Percentiles rank a stretch among this genome's conserved stretches.
Evolutionary conservation across 164 flowering plant genomes (phyloP).

Genomic region (Euptelea pleiosperma): DNA sequence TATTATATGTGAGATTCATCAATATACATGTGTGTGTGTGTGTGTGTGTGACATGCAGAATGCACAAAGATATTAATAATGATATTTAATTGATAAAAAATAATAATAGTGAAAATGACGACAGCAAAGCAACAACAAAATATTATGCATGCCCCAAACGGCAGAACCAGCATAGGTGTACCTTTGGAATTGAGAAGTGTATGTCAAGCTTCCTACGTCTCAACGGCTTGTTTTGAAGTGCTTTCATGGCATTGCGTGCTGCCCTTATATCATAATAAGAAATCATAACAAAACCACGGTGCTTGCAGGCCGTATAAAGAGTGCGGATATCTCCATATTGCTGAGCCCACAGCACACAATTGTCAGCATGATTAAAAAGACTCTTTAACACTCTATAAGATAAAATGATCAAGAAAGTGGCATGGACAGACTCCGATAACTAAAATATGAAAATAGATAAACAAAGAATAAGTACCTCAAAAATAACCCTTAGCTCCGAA

Average conservation of each 20-base stretch:
- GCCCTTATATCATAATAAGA: constrained; percentile 83
- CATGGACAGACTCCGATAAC: background rate
- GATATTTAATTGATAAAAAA: too few species aligned
- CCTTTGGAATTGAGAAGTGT: constrained; percentile 83
- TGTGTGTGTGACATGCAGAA: background rate
- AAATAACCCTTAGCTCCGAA: constrained; percentile 53
- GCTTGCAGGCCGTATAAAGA: constrained; percentile 83
- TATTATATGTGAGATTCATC: too few species aligned
- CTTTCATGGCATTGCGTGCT: constrained; percentile 71
- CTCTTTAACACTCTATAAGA: too few species aligned
- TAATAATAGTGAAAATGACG: too few species aligned
- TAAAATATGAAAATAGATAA: constrained; percentile 1
- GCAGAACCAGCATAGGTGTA: too few species aligned
- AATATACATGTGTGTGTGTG: too few species aligned
- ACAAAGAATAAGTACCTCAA: constrained; percentile 45
- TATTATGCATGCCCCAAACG: too few species aligned
- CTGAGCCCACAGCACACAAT: constrained; percentile 32
- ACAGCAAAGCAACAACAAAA: too few species aligned
- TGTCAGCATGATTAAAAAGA: constrained; percentile 10
- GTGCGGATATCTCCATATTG: constrained; percentile 75
- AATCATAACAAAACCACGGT: constrained; percentile 68
- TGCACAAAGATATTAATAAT: too few species aligned
- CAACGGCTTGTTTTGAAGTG: constrained; percentile 66
- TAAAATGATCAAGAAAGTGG: background rate
- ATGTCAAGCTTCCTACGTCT: constrained; percentile 71